These are phyloP conservation scores for Urtica urens DNA, from an alignment of 306 rosid genomes.

Conservation along the genomic window DNA sequence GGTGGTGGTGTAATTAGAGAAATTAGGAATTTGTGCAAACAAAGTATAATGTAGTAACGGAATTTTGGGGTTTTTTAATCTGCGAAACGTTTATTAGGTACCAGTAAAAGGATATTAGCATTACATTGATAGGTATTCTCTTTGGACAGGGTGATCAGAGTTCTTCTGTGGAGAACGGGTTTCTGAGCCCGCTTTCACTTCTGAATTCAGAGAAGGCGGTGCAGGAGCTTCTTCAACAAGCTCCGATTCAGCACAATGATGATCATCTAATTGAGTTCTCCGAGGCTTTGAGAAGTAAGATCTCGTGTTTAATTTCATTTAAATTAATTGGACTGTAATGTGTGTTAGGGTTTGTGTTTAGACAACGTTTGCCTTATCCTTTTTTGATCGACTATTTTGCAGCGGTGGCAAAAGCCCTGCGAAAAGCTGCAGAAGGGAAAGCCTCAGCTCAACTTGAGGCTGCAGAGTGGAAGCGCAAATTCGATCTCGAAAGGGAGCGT, in stretches of 20 bases:
- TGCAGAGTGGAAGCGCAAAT: conserved; percentile 93
- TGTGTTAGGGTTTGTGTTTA: conserved; percentile 6
- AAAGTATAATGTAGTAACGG: background rate
- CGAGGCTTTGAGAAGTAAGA: conserved; percentile 88
- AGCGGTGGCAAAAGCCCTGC: conserved; percentile 90
- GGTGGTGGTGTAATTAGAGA: background rate
- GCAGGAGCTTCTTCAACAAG: conserved; percentile 59
- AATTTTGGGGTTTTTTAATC: background rate
- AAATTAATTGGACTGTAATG: background rate
- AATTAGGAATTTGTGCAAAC: background rate
- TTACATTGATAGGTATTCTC: conserved; percentile 16
- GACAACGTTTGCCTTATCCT: conserved; percentile 25
- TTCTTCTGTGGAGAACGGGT: conserved; percentile 55
- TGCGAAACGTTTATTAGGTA: too few relatives aligned
- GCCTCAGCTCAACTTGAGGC: conserved; percentile 96
- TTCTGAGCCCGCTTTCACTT: conserved; percentile 44
- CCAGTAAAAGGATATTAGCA: too few relatives aligned
- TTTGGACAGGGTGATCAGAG: conserved; percentile 45
- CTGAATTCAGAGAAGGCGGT: conserved; percentile 62
- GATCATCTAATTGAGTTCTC: conserved; percentile 93
- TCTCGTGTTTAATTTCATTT: conserved; percentile 20
- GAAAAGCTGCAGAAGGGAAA: conserved; percentile 85
- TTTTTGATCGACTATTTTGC: conserved; percentile 27
- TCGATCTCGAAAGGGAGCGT: conserved; percentile 64
- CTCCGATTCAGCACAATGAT: conserved; percentile 57